Evolutionary conservation across 106 monocot genomes (phyloP).

Genomic region (Agapanthus africanus): DNA sequence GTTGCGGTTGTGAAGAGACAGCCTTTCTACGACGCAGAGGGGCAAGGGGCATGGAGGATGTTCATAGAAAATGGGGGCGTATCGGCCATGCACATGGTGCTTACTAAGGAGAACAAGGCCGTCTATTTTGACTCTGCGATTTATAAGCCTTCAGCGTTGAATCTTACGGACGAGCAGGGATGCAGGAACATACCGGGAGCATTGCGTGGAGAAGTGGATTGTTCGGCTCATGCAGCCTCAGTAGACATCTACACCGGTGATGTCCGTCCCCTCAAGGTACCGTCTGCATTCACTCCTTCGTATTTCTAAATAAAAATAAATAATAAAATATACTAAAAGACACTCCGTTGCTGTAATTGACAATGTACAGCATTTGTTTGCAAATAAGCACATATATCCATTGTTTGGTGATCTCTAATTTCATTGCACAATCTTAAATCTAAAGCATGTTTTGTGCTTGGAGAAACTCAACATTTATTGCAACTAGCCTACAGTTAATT

Average conservation of each 20-base stretch:
- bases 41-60: constrained; percentile 33
- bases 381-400: too few species aligned
- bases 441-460: too few species aligned
- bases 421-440: too few species aligned
- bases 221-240: constrained; percentile 67
- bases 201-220: constrained; percentile 26
- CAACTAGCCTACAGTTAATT: too few species aligned
- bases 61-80: constrained; percentile 54
- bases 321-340: too few species aligned
- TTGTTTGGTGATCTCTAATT: too few species aligned
- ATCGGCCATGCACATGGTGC: constrained; percentile 79
- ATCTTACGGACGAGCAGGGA: constrained; percentile 18
- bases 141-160: constrained; percentile 18
- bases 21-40: neutral
- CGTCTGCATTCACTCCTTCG: neutral
- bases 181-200: constrained; percentile 30
- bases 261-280: constrained; percentile 51
- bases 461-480: too few species aligned
- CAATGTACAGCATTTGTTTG: too few species aligned
- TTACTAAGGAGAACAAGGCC: constrained; percentile 47
- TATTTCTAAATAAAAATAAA: too few species aligned
- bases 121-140: constrained; percentile 61
- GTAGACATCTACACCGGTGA: constrained; percentile 30
- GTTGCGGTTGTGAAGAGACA: neutral
- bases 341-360: too few species aligned